These are phyloP conservation scores for Phialocephala subalpina DNA, from an alignment of 2,329 filamentous ascomycete genomes.

Conservation along the genomic window DNA sequence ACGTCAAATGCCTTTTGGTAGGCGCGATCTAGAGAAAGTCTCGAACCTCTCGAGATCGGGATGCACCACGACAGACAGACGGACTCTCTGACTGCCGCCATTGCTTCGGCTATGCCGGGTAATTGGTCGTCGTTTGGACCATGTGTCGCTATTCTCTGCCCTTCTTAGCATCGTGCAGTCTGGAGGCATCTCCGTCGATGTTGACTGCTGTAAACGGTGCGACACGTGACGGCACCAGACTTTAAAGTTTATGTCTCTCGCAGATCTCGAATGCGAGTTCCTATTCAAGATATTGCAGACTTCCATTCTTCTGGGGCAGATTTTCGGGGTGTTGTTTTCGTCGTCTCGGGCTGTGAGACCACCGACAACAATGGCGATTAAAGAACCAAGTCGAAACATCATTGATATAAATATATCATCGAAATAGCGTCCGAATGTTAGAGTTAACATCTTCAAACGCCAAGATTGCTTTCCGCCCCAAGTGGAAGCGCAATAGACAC, in stretches of 20 bases:
- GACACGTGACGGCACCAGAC: neutral
- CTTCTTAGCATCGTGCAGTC: neutral
- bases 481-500: neutral
- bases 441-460: neutral
- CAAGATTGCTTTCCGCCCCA: neutral
- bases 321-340: too few relatives aligned
- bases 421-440: neutral
- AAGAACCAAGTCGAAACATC: neutral
- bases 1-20: conserved; percentile 1
- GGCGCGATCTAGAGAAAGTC: conserved; percentile 1
- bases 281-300: neutral
- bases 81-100: neutral
- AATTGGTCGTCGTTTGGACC: neutral
- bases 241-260: neutral
- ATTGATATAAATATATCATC: neutral
- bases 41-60: conserved; percentile 1
- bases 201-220: neutral
- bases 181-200: neutral
- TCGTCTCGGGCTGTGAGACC: too few relatives aligned
- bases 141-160: neutral
- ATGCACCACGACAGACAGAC: neutral
- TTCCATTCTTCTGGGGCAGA: too few relatives aligned
- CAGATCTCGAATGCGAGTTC: neutral
- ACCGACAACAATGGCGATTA: neutral
- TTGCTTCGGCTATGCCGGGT: neutral